phyloP scores from a whole-genome alignment of 495 filamentous ascomycete genomes.

The Xylaria sp. region DNA sequence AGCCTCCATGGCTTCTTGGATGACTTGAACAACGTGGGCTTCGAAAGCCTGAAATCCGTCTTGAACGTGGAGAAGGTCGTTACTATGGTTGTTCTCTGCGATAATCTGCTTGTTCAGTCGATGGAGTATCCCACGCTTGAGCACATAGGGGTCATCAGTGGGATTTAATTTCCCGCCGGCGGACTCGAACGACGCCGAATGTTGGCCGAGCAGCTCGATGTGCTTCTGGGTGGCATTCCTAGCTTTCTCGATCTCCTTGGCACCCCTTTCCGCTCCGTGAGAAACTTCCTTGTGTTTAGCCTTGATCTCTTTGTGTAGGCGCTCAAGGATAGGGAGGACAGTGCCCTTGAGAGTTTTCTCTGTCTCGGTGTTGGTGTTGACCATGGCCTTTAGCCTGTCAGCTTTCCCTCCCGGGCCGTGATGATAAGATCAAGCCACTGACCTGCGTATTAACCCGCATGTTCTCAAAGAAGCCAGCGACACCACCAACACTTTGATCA shows the following conservation, averaged over 20 bases:
- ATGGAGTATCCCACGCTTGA: slow-evolving; percentile 80
- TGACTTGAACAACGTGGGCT: slow-evolving; percentile 78
- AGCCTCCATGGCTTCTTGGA: slow-evolving; percentile 80
- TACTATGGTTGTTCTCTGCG: slow-evolving; percentile 92
- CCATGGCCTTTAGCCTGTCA: slow-evolving; percentile 64
- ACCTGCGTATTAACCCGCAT: slow-evolving; percentile 90
- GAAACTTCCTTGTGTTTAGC: slow-evolving; percentile 87
- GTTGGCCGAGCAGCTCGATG: slow-evolving; percentile 89
- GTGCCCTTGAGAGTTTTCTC: slow-evolving; percentile 84
- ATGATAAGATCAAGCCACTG: slow-evolving; percentile 31
- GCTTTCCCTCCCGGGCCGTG: not conserved
- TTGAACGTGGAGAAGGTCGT: slow-evolving; percentile 89
- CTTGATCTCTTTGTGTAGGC: slow-evolving; percentile 95
- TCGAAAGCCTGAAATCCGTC: slow-evolving; percentile 90
- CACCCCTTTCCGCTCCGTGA: slow-evolving; percentile 81
- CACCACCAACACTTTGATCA: slow-evolving; percentile 80
- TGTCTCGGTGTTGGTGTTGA: slow-evolving; percentile 85
- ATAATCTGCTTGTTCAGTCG: slow-evolving; percentile 88
- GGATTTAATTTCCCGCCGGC: slow-evolving; percentile 69
- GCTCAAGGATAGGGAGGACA: slow-evolving; percentile 86
- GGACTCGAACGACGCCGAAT: slow-evolving; percentile 77
- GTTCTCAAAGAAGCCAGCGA: slow-evolving; percentile 90
- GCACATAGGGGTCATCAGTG: slow-evolving; percentile 83
- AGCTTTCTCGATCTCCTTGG: slow-evolving; percentile 91
- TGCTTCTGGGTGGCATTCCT: slow-evolving; percentile 89